Evolutionary conservation across 106 monocot genomes (phyloP).

Genomic region (Hemerocallis citrina): DNA sequence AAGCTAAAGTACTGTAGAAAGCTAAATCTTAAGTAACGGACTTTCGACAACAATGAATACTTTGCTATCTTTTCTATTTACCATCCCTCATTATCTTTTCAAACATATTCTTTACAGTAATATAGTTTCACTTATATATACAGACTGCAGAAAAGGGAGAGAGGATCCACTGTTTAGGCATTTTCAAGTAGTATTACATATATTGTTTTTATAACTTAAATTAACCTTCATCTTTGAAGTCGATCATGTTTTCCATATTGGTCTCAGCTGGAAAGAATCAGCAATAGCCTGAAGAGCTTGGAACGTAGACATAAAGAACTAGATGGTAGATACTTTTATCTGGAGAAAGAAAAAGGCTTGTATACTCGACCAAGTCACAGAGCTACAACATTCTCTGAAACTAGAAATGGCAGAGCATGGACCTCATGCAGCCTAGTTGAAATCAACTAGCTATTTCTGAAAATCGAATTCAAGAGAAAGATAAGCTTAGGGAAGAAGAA

Average conservation of each 20-base stretch:
- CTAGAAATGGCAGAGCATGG: conserved; percentile 25
- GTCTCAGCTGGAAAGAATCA: conserved; percentile 46
- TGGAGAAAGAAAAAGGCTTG: conserved; percentile 31
- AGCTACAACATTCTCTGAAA: conserved; percentile 25
- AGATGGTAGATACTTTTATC: conserved; percentile 25
- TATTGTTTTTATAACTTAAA: background rate
- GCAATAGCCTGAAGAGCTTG: conserved; percentile 23
- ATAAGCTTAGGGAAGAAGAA: conserved; percentile 21
- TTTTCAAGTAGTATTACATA: background rate
- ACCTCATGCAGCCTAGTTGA: conserved; percentile 4
- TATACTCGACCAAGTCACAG: conserved; percentile 18
- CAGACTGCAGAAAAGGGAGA: no score
- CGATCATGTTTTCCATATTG: background rate
- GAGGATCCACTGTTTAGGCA: no score
- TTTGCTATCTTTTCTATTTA: no score
- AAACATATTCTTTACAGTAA: no score
- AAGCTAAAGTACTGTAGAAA: no score
- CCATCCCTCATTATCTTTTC: no score
- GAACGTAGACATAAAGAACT: conserved; percentile 30
- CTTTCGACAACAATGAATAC: no score
- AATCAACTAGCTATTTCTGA: conserved; percentile 10
- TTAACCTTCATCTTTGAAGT: no score
- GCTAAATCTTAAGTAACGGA: no score
- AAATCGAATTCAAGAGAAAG: conserved; percentile 31
- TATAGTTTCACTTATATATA: no score